A percentile compares a stretch with the other conserved stretches of the same genome.
phyloP scores from a whole-genome alignment of 2,329 filamentous ascomycete genomes.

The Trichophyton mentagrophytes region DNA sequence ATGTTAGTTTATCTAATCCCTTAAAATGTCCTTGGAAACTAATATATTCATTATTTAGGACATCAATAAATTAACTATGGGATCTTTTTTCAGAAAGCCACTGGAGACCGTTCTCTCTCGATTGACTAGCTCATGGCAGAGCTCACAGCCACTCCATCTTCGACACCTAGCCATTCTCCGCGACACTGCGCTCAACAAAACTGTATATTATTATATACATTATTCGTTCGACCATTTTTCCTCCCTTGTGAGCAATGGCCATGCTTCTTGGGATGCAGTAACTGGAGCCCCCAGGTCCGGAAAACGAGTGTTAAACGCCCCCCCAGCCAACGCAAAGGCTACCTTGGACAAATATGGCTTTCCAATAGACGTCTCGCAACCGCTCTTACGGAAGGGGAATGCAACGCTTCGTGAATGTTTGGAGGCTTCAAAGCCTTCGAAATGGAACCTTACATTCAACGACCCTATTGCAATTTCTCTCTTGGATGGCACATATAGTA shows the following conservation, averaged over 20 bases:
- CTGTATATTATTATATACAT: slow-evolving; percentile 42
- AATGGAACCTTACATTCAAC: slow-evolving; percentile 24
- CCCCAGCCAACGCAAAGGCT: slow-evolving; percentile 22
- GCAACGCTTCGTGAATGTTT: slow-evolving; percentile 33
- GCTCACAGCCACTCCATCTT: slow-evolving; percentile 46
- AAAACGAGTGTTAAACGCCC: slow-evolving; percentile 16
- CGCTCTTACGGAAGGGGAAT: slow-evolving; percentile 31
- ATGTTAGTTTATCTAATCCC: slow-evolving; percentile 19
- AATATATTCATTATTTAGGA: slow-evolving; percentile 18
- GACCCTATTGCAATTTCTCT: slow-evolving; percentile 23
- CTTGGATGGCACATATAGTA: slow-evolving; percentile 24
- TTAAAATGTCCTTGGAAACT: slow-evolving; percentile 4
- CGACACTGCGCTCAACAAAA: slow-evolving; percentile 38
- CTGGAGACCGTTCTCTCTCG: slow-evolving; percentile 42
- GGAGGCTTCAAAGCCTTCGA: slow-evolving; percentile 19
- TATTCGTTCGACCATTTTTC: slow-evolving; percentile 42
- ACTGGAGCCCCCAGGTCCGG: slow-evolving; percentile 22
- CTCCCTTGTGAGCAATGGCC: slow-evolving; percentile 39
- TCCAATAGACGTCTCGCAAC: slow-evolving; percentile 22
- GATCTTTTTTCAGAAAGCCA: slow-evolving; percentile 42
- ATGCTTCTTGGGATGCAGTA: slow-evolving; percentile 44
- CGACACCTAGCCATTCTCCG: slow-evolving; percentile 45
- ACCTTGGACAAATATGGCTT: slow-evolving; percentile 39
- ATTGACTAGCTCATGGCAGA: slow-evolving; percentile 44
- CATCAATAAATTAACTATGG: slow-evolving; percentile 33